phyloP scores from a whole-genome alignment of 805 yeast species.

The Lipomyces sp. region DNA sequence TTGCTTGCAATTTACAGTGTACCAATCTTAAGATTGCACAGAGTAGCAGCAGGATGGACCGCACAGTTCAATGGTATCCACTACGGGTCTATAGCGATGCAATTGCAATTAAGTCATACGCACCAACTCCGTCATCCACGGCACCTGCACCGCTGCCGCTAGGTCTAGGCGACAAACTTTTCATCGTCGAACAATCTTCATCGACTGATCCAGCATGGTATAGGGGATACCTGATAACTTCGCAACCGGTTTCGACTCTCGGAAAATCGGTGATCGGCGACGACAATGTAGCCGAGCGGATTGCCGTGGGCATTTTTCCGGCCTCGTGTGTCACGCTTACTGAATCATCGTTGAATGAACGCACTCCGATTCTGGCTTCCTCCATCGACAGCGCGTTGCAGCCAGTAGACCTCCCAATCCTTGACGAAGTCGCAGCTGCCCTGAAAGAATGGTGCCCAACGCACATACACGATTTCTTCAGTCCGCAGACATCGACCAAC shows the following conservation, averaged over 20 bases:
- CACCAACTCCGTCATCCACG: constrained; percentile 11
- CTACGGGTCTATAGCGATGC: constrained; percentile 21
- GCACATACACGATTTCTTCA: constrained; percentile 40
- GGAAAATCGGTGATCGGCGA: constrained; percentile 28
- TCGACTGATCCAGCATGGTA: constrained; percentile 63
- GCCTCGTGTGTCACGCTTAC: constrained; percentile 30
- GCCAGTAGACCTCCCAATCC: constrained; percentile 24
- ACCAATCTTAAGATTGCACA: background rate
- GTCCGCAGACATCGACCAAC: constrained; percentile 39
- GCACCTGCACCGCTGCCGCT: constrained; percentile 28
- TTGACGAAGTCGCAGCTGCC: constrained; percentile 43
- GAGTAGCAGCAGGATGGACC: background rate
- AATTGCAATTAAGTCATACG: constrained; percentile 24
- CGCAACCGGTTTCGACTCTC: constrained; percentile 53
- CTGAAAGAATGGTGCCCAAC: constrained; percentile 44
- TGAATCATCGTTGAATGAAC: constrained; percentile 41
- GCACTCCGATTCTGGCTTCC: constrained; percentile 33
- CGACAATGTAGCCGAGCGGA: constrained; percentile 40
- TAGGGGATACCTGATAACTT: constrained; percentile 71
- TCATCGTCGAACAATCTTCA: constrained; percentile 65
- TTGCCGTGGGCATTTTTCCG: constrained; percentile 43
- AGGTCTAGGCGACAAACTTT: constrained; percentile 70
- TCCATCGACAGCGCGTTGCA: background rate
- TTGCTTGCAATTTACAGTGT: background rate
- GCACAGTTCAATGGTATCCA: constrained; percentile 1